These are phyloP conservation scores for Acanthamoeba healyi DNA, from an alignment of 208 protist genomes.

Conservation along the genomic window DNA sequence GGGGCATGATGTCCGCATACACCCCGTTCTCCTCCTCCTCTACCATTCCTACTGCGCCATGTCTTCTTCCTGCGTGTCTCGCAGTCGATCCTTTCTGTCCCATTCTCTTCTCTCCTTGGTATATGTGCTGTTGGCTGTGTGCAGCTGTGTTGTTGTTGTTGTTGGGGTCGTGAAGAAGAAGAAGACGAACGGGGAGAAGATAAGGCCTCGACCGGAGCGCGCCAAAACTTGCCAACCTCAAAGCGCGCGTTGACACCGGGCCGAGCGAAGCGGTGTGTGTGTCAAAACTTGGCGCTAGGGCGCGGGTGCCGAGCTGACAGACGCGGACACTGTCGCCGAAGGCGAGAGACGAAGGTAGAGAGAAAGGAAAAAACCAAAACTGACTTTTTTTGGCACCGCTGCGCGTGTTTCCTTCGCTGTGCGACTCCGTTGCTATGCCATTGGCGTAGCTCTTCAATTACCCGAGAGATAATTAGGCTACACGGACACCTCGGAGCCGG, in stretches of 20 bases:
- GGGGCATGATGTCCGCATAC: background rate
- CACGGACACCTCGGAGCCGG: background rate
- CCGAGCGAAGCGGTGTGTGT: no score
- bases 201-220: background rate
- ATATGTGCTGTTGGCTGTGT: no score
- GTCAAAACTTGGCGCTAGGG: no score
- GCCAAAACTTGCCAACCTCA: background rate
- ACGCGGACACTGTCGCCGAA: no score
- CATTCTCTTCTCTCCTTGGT: background rate
- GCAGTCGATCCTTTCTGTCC: slow-evolving; percentile 6
- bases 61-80: no score
- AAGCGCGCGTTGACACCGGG: background rate
- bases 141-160: background rate
- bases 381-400: no score
- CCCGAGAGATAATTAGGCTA: no score
- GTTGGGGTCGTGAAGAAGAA: no score
- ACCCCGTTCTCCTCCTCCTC: background rate
- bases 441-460: background rate
- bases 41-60: background rate
- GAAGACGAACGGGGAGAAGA: background rate
- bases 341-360: no score
- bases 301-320: background rate
- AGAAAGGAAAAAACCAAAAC: background rate
- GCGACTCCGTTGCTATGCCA: background rate
- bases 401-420: no score